A percentile compares a stretch with the other conserved stretches of the same genome.
Evolutionary conservation across 495 filamentous ascomycete species (phyloP).

Genomic region (Annulohypoxylon moriforme): DNA sequence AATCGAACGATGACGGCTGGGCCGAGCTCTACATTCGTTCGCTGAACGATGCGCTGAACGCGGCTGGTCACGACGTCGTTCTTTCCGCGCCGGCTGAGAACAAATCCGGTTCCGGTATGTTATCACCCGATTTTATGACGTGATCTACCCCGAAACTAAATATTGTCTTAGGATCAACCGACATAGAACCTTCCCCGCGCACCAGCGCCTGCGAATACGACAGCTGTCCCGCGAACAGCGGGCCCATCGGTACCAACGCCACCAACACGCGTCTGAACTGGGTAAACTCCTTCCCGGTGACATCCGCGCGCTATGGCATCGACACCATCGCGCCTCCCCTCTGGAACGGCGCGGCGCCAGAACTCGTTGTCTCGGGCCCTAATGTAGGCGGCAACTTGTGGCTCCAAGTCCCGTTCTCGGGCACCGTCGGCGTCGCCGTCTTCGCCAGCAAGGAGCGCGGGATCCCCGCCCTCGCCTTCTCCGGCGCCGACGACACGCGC

Average conservation of each 20-base stretch:
- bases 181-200: conserved; percentile 59
- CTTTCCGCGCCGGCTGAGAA: conserved; percentile 74
- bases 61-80: conserved; percentile 67
- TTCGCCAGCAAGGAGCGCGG: conserved; percentile 64
- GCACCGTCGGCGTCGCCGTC: conserved; percentile 70
- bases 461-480: conserved; percentile 74
- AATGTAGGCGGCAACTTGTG: conserved; percentile 73
- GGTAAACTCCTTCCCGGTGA: conserved; percentile 76
- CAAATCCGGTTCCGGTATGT: conserved; percentile 69
- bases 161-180: conserved; percentile 60
- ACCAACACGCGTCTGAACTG: conserved; percentile 70
- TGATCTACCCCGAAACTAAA: not conserved
- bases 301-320: conserved; percentile 72
- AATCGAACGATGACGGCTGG: conserved; percentile 79
- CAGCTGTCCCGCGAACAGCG: conserved; percentile 67
- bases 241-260: conserved; percentile 65
- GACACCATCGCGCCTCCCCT: conserved; percentile 61
- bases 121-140: not conserved
- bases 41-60: conserved; percentile 63
- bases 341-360: conserved; percentile 61
- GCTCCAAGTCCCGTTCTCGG: conserved; percentile 64
- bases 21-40: conserved; percentile 72
- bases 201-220: conserved; percentile 65
- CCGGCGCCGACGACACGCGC: conserved; percentile 60
- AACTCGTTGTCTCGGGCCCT: conserved; percentile 71